Evolutionary conservation across 805 yeast species (phyloP).

Genomic region (Tetrapisispora iriomotensis): DNA sequence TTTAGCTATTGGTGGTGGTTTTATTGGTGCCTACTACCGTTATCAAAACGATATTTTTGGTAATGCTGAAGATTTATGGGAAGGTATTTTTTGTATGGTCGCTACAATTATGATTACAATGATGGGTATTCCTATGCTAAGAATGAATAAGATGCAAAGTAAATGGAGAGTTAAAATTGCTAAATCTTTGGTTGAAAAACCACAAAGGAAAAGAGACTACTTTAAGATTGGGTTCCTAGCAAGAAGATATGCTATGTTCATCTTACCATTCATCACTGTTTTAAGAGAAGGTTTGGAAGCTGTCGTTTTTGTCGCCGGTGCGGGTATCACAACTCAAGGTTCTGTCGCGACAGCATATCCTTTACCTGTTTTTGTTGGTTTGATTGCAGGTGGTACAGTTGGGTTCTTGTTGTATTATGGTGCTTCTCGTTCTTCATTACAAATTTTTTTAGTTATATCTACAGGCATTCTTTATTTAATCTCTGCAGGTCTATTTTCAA

Average conservation of each 20-base stretch:
- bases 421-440: constrained; percentile 76
- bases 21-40: constrained; percentile 86
- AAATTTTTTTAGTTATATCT: constrained; percentile 75
- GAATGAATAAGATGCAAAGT: constrained; percentile 91
- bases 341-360: constrained; percentile 72
- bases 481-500: constrained; percentile 85
- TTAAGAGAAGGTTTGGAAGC: constrained; percentile 97
- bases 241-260: constrained; percentile 77
- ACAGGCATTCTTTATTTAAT: constrained; percentile 84
- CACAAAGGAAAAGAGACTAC: constrained; percentile 39
- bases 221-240: constrained; percentile 46
- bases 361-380: constrained; percentile 82
- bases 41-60: constrained; percentile 79
- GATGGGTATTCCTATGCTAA: constrained; percentile 95
- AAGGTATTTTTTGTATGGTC: constrained; percentile 85
- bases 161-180: constrained; percentile 97
- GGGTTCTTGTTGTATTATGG: constrained; percentile 71
- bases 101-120: constrained; percentile 82
- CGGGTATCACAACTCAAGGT: constrained; percentile 53
- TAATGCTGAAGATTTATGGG: constrained; percentile 88
- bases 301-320: constrained; percentile 93
- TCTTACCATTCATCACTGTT: constrained; percentile 83
- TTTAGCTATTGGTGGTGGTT: constrained; percentile 80
- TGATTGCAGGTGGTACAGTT: constrained; percentile 63
- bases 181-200: constrained; percentile 57